Base-by-base conservation (phyloP, 106 monocot species). In the Apostasia ramifera region DNA sequence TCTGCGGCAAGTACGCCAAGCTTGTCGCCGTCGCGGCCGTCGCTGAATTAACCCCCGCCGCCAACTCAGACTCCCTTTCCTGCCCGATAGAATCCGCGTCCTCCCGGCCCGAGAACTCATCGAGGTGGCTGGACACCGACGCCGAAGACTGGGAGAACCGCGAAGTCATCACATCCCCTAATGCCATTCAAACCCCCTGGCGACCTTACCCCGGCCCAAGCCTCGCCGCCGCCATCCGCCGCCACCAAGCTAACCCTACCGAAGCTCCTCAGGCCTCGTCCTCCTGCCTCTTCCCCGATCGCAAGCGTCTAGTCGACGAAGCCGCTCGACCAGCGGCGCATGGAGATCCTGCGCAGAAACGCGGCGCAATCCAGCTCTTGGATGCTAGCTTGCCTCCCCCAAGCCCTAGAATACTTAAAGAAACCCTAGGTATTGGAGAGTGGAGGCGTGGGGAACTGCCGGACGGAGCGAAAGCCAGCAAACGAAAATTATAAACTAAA, bases 1-100 rank as follows among this genome's bases (percentile, higher is more conserved):
- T 82, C 61, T 82, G 86, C 54, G 82, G 82, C 66, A 86, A 52
- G 69, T 86, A 86, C 43, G 81, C 75, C 78, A 85, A 72, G 63
- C 75, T 81, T 2, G 78, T 83, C 43, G 78, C 44, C 62, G 71
- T 49, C 45, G 66, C 54, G 2, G 1, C 65, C 46, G 26, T 44
- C n/a, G 48, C 43, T 7, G 65, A 37, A 65, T 65, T 26, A 65
- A 62, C n/a, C n/a, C 45, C 71, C 4, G 67, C 63, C 47, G 9
- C 44, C 10, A 54, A 49, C 52, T 77, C 80, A 47, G 57, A 14
- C n/a, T 77, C 80, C 80, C 76, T 71, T 71, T 66, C 60, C 66
- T 61, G 73, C 15, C 41, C 76, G 12, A 5, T 40, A 8, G 47
- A 66, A 59, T 67, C 84, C 48, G 6, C 73, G 11, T 77, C 76